Conservation (phyloP, 352 stramenopile species). For the Phytophthora palmivora region DNA sequence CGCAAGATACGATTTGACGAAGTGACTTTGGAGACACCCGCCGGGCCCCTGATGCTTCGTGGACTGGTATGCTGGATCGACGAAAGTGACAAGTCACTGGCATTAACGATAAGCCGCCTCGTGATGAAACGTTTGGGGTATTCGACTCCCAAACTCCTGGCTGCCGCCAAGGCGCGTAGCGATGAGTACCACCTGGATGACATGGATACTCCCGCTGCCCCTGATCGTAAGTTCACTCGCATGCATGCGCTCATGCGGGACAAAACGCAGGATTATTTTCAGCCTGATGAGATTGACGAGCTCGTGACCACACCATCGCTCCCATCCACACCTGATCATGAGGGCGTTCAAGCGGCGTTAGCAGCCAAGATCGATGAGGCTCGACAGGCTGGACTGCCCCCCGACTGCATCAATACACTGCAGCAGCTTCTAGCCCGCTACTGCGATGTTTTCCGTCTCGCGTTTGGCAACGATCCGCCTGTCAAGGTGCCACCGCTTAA, state of each 20-base stretch:
- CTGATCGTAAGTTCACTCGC: too few species aligned
- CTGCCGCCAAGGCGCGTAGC: background rate
- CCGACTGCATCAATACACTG: background rate
- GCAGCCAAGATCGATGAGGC: background rate
- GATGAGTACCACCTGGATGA: background rate
- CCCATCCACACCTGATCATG: background rate
- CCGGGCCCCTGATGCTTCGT: too few species aligned
- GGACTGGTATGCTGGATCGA: too few species aligned
- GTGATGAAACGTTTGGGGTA: constrained; percentile 4
- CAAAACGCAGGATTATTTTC: too few species aligned
- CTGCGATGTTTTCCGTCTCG: background rate
- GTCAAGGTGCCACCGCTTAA: too few species aligned
- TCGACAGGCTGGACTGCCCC: background rate
- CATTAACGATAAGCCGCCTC: background rate
- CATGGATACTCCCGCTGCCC: too few species aligned
- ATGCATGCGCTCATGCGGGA: too few species aligned
- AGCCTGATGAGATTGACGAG: too few species aligned
- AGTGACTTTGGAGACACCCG: background rate
- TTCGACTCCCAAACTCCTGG: background rate
- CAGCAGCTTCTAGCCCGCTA: background rate
- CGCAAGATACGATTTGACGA: background rate
- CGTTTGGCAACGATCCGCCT: too few species aligned
- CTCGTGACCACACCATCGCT: too few species aligned
- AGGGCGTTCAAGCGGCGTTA: background rate
- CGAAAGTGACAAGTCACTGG: background rate